Base-by-base conservation (phyloP, 331 rosid genomes). In the Cydonia oblonga region DNA sequence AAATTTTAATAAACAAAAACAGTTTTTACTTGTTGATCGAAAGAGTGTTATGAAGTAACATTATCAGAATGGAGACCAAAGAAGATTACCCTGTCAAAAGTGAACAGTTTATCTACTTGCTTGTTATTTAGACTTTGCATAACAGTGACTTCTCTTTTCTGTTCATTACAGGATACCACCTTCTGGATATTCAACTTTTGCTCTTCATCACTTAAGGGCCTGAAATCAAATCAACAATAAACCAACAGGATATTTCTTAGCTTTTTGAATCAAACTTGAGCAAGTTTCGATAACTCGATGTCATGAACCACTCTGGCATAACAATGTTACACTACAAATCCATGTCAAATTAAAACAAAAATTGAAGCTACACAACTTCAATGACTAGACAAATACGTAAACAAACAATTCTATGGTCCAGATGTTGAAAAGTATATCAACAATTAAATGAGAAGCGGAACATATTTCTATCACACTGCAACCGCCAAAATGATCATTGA, bases 141-240 rank as follows among this genome's bases (percentile, higher is more conserved):
- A 67, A 91, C 96, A 71, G 88, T 81, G 20, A 95, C 98, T 77
- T 95, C 98, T 84, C 86, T 91, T 79, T 78, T 91, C 7, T 87
- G 79, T 69, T 95, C 98, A 79, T 88, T 86, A 63, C 97, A 95
- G 10, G 95, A 76, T 64, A 95, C 87, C 68, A 80, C 88, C 76
- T 23, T 85, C 18, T 84, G 91, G 66, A 87, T 79, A 9, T 93
- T 88, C 5, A 62, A 60, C 76, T 58, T 76, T 58, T 76, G 88
- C 75, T 93, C 98, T 59, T 93, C 98, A 6, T 91, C 92, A 38
- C 83, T 91, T 24, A 93, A 75, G 2, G 98, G 98, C 90, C 97
- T 93, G 76, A 57, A 29, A 81, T 81, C 28, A 22, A 14, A 76
- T 66, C 57, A 66, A 38, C 42, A 38, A 10, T 10, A 38, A 38